Conservation (phyloP, 2,329 filamentous ascomycete species). For the Phoma sp. region DNA sequence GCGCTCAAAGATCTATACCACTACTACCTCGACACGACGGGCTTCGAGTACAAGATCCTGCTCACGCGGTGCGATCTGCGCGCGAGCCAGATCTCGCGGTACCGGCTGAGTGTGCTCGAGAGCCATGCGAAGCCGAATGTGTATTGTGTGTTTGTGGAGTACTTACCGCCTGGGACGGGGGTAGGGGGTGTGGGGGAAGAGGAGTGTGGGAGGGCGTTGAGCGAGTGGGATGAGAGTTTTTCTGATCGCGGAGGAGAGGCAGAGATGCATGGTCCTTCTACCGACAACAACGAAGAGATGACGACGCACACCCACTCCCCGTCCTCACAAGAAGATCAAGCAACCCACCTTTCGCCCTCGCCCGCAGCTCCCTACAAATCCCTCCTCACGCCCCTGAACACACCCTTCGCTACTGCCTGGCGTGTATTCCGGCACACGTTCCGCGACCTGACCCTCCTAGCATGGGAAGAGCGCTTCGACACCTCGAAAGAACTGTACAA, state of each 20-base stretch:
- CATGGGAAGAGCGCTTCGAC: slow-evolving; percentile 52
- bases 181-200: background rate
- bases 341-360: no score
- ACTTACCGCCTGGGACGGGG: slow-evolving; percentile 22
- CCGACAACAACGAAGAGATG: background rate
- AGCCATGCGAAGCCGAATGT: slow-evolving; percentile 39
- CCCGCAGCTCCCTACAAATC: slow-evolving; percentile 19
- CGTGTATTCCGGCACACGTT: slow-evolving; percentile 50
- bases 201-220: no score
- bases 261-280: no score
- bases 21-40: slow-evolving; percentile 67
- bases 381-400: slow-evolving; percentile 40
- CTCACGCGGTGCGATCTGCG: slow-evolving; percentile 61
- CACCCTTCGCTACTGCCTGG: slow-evolving; percentile 43
- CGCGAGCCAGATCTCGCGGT: slow-evolving; percentile 63
- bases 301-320: slow-evolving; percentile 1
- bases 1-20: slow-evolving; percentile 60
- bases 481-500: slow-evolving; percentile 27
- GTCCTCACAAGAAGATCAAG: slow-evolving; percentile 25
- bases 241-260: no score
- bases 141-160: slow-evolving; percentile 40
- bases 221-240: no score
- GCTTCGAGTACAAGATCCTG: slow-evolving; percentile 69
- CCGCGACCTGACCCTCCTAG: slow-evolving; percentile 46
- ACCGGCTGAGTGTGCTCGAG: slow-evolving; percentile 43